Conservation (phyloP, 2,329 filamentous ascomycete species). For the Penicillium sp. region DNA sequence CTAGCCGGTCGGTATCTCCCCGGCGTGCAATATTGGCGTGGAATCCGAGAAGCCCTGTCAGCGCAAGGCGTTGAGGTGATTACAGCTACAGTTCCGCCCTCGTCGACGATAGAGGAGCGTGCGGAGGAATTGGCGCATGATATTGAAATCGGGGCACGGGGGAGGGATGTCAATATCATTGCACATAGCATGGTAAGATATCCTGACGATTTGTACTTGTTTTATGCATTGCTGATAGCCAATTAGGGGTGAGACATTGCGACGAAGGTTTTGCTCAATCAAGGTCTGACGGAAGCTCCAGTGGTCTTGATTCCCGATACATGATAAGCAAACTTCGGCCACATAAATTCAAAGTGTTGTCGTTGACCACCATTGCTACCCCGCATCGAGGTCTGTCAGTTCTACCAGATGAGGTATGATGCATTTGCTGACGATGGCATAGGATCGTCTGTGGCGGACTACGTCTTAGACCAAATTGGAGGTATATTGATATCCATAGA, state of each 20-base stretch:
- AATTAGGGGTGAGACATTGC: conserved; percentile 31
- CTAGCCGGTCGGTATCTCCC: conserved; percentile 52
- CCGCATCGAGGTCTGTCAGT: conserved; percentile 50
- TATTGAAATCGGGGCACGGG: conserved; percentile 50
- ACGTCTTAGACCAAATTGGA: conserved; percentile 55
- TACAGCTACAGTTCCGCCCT: conserved; percentile 55
- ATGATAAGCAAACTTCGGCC: conserved; percentile 58
- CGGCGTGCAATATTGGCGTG: conserved; percentile 60
- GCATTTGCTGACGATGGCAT: conserved; percentile 9
- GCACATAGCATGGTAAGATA: conserved; percentile 51
- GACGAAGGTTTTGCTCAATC: conserved; percentile 4
- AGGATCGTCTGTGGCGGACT: conserved; percentile 59
- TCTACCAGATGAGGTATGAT: background rate
- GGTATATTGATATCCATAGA: conserved; percentile 32
- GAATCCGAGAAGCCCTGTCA: conserved; percentile 55
- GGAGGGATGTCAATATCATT: conserved; percentile 60
- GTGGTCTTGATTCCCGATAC: conserved; percentile 59
- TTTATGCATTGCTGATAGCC: conserved; percentile 2
- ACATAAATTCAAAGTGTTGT: conserved; percentile 66
- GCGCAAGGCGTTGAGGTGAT: conserved; percentile 57
- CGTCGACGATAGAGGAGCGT: conserved; percentile 55
- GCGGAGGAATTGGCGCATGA: conserved; percentile 50
- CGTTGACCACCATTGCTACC: conserved; percentile 58
- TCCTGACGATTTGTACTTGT: background rate
- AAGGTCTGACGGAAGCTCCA: conserved; percentile 25